Base-by-base conservation (phyloP, 1,284 basidiomycete genomes). In the Lentinula novae-zelandiae region DNA sequence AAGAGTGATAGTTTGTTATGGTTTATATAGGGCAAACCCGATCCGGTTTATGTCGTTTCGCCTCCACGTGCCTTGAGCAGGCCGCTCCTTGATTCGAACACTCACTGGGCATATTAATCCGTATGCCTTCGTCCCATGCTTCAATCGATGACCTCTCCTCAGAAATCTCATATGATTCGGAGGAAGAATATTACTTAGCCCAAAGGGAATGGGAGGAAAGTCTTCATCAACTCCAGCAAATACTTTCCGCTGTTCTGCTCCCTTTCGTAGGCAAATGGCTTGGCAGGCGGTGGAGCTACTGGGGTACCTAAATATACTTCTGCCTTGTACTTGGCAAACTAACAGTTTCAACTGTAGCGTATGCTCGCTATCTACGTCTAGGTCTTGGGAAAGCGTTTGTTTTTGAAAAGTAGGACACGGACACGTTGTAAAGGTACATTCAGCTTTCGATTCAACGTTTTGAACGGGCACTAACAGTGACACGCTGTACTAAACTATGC, bases 201-300 rank as follows among this genome's bases (percentile, higher is more conserved):
- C 90, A 94, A 73, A 82, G 90, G 68, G 94, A 97, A 77, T 96
- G 95, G 95, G 90, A 94, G 69, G 95, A 96, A 73, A 92, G 89
- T 69, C 69, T 96, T 58, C 77, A 85, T 64, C 93, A 97, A 72
- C 81, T 97, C 52, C 86, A 92, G 69, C 83, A 92, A 67, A 82
- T 96, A 33, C 73, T 93, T 60, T 84, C 90, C 48, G 79, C 94
- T 62, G 86, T 96, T 48, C 76, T 96, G 55, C 78, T 96, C 60
- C 95, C 95, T 2, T 90, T 89, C 76, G 73, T 95, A 62, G 95
- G 95, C 52, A 95, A 93, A 72, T 96, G 89, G 85, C 73, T 94
- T 48, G 95, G 95, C 38, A 81, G 95, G 66, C 84, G 84, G 71
- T 92, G 89, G 82, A 92, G 90, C 67, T 84, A 93, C 70, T 92